Base-by-base conservation (phyloP, 1,139 yeast genomes). In the Chernovozyma aurita region DNA sequence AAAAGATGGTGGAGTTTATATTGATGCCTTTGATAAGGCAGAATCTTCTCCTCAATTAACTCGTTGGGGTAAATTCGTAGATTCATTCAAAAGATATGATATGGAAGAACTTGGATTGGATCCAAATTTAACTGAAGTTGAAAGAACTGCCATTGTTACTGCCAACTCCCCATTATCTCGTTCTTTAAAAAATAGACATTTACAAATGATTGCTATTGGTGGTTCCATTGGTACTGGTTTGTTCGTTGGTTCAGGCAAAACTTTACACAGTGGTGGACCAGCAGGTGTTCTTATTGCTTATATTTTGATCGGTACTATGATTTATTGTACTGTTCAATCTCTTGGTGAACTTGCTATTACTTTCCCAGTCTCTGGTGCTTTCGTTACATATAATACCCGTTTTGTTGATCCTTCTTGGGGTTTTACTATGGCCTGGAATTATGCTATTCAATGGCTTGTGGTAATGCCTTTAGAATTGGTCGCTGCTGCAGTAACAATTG, bases 51-150 rank as follows among this genome's bases (percentile, higher is more conserved):
- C 59, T 3, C 43, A 52, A 34, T 53, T 61, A 40, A 57, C 43
- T 13, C 66, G 68, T 2, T 76, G 68, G 64, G 60, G 60, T 31
- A 55, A 60, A 34, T 70, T 77, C 43, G 54, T 54, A 13, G 84
- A 81, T 49, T 70, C 80, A 6, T 81, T 81, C 62, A 78, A 65
- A 53, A 63, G 76, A 42, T 76, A 68, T 35, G 76, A 76, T 35
- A 65, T 63, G 32, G 53, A 45, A 4, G 73, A 64, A 9, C 52
- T 67, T 46, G 85, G 80, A n/a, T 46, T 81, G 30, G 92, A 83
- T 53, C 85, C 85, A 28, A 73, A 72, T 52, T 61, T 84, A 47
- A 59, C 81, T 2, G 86, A 78, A 33, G 76, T 76, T 25, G 94
- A 86, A 60, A 79, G 72, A 52, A 76, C 83, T 31, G 63, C 64